Percentiles rank a stretch among this genome's conserved stretches.
These are phyloP conservation scores for Aspergillus brasiliensis DNA, from an alignment of 2,329 filamentous ascomycete species.

Conservation along the genomic window DNA sequence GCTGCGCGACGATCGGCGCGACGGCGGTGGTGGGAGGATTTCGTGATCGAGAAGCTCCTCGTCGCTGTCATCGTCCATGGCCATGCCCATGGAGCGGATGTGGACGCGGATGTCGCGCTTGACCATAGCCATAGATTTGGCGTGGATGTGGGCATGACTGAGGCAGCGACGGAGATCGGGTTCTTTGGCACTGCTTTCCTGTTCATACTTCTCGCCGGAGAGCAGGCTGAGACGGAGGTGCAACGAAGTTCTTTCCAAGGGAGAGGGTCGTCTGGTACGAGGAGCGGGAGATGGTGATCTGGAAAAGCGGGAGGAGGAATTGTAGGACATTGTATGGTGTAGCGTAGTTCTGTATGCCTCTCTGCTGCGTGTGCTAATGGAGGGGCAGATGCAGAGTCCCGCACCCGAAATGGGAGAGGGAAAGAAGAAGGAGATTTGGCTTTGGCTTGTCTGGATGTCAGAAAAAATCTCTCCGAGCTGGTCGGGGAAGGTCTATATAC, in stretches of 20 bases:
- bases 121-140: slow-evolving; percentile 7
- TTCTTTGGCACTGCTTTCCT: slow-evolving; percentile 6
- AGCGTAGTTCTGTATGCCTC: neutral
- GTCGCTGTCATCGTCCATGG: slow-evolving; percentile 6
- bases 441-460: neutral
- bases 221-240: slow-evolving; percentile 6
- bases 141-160: slow-evolving; percentile 6
- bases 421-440: neutral
- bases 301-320: slow-evolving; percentile 3
- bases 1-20: neutral
- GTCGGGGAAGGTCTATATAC: slow-evolving; percentile 2
- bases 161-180: slow-evolving; percentile 8
- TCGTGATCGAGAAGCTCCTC: neutral
- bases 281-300: neutral
- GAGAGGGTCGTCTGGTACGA: neutral
- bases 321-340: slow-evolving; percentile 6
- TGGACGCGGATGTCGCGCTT: slow-evolving; percentile 9
- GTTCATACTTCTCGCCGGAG: slow-evolving; percentile 7
- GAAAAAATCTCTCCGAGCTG: neutral
- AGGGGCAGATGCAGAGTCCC: neutral
- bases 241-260: slow-evolving; percentile 2
- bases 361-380: neutral
- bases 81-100: slow-evolving; percentile 9
- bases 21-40: neutral
- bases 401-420: slow-evolving; percentile 3